A percentile compares a stretch with the other conserved stretches of the same genome.
Conservation (phyloP, 139 green algal genomes). For the Limnomonas spitsbergensis region DNA sequence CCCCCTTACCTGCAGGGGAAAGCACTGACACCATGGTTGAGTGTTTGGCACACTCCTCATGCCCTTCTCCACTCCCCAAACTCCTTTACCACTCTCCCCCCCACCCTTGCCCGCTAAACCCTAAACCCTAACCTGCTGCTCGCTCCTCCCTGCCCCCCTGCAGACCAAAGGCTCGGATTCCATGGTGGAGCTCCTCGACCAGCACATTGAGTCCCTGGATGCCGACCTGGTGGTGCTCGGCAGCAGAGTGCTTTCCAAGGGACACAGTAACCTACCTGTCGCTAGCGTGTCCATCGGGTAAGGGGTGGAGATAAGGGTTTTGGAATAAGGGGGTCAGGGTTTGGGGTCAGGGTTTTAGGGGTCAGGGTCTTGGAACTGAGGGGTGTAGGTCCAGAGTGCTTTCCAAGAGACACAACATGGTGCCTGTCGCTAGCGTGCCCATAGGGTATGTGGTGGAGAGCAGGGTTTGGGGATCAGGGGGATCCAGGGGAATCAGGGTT, state of each 20-base stretch:
- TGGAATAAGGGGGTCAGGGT: no score
- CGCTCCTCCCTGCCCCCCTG: no score
- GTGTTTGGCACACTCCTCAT: no score
- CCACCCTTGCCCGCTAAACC: no score
- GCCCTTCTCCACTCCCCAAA: no score
- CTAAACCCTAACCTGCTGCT: no score
- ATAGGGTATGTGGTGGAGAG: not conserved
- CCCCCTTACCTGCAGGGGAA: no score
- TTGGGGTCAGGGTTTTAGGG: no score
- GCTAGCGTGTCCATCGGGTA: not conserved
- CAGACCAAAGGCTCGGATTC: conserved; percentile 3
- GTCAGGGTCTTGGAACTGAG: no score
- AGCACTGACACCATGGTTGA: no score
- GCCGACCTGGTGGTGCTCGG: conserved; percentile 55
- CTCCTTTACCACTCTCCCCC: no score
- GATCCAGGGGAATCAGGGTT: not conserved
- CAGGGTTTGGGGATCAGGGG: not conserved
- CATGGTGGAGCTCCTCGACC: conserved; percentile 37
- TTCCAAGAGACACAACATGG: not conserved
- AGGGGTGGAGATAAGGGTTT: not conserved
- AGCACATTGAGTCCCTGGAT: conserved; percentile 26
- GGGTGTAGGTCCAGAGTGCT: not conserved
- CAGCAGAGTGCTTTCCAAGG: conserved; percentile 22
- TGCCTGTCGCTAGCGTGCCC: not conserved
- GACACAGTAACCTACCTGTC: not conserved